Evolutionary conservation across 2,329 filamentous ascomycete genomes (phyloP).

Genomic region (Berkeleyomyces rouxiae): DNA sequence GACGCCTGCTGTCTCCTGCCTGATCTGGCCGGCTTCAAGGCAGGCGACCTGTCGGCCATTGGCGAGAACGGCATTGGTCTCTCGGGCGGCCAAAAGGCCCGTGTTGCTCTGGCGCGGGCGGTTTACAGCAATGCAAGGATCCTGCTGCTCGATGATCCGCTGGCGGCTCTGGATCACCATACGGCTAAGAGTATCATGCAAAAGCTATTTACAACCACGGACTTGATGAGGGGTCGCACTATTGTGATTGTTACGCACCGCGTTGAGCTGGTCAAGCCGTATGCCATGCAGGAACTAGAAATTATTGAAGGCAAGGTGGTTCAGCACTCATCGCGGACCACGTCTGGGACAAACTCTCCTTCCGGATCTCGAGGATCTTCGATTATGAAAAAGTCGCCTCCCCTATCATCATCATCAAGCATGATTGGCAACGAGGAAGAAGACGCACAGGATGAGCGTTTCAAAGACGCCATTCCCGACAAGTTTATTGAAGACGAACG

Average conservation of each 20-base stretch:
- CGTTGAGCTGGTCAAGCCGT: constrained; percentile 57
- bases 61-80: constrained; percentile 47
- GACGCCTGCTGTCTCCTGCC: constrained; percentile 41
- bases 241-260: constrained; percentile 68
- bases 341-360: neutral
- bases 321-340: neutral
- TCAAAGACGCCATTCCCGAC: constrained; percentile 37
- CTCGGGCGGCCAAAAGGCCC: constrained; percentile 46
- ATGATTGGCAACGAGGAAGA: neutral
- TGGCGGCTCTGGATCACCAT: constrained; percentile 45
- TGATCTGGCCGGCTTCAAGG: constrained; percentile 38
- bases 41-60: constrained; percentile 41
- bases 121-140: constrained; percentile 41
- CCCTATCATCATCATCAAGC: constrained; percentile 4
- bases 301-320: constrained; percentile 36
- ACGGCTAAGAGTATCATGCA: constrained; percentile 46
- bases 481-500: constrained; percentile 70
- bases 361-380: neutral
- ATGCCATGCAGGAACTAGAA: constrained; percentile 59
- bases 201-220: constrained; percentile 36
- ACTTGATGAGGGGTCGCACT: constrained; percentile 44
- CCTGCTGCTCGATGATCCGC: constrained; percentile 44
- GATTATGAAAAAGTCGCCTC: neutral
- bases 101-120: constrained; percentile 45
- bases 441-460: neutral